Evolutionary conservation across 768 basidiomycete genomes (phyloP), one percentile per base, ranked within the genome.

Genomic region (Ephemerocybe angulata): DNA sequence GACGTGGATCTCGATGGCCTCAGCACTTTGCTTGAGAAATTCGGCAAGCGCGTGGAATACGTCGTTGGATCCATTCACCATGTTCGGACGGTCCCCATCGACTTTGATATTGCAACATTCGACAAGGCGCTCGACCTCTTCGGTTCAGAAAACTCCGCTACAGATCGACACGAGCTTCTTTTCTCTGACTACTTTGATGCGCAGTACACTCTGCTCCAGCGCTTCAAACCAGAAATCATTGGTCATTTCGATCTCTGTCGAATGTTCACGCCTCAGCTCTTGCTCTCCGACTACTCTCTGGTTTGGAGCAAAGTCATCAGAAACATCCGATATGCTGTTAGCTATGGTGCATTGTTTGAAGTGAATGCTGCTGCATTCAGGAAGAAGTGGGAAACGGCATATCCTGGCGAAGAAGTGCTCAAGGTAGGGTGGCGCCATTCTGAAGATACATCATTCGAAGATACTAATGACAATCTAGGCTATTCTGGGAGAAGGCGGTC

Each of bases 191-290:
- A 98, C 72, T 87, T 98, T 58, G 93, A 98, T 65, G 82, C 85
- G 10, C 97, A 99, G 62, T 84, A 80, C 68, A 74, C 79, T 40
- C 70, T 99, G 43, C 58, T 98, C 37, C 63, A 72, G 44, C 79
- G 81, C 24, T 85, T 90, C 67, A 81, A 78, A 52, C 97, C 97
- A 17, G 92, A 95, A 67, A 76, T 98, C 47, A 78, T 99, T 50
- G 97, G 93, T 1, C 97, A 99, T 70, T 76, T 98, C 60, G 96
- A 98, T 71, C 81, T 98, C 0, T 95, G 92, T 68, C 82, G 93
- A 1, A 79, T 99, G 8, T 98, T 90, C 76, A 76, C 76, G 22
- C 93, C 95, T 3, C 57, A 69, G 19, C 66, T 89, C 52, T 67
- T 66, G 22, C 76, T 93, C 56, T 62, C 67, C n/a, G 74, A 79